Evolutionary conservation across 208 protist species (phyloP).

Genomic region (Endotrypanum monterogeii): DNA sequence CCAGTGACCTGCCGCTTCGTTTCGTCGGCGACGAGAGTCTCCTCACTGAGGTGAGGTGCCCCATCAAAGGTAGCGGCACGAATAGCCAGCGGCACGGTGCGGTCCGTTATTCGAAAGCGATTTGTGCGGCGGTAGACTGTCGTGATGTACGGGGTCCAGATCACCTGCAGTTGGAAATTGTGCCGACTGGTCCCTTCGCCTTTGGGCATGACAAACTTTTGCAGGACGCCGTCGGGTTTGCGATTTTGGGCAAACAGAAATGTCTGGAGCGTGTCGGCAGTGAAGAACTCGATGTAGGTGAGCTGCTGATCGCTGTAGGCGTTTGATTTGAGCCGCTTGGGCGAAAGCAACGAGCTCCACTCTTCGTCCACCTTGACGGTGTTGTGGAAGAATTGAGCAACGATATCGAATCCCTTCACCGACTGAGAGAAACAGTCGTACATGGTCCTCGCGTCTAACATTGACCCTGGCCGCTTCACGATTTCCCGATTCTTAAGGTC

Average conservation of each 20-base stretch:
- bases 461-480: conserved; percentile 76
- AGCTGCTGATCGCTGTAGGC: conserved; percentile 44
- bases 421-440: conserved; percentile 63
- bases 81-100: conserved; percentile 45
- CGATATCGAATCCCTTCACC: conserved; percentile 56
- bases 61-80: conserved; percentile 88
- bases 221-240: conserved; percentile 90
- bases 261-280: conserved; percentile 59
- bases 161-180: conserved; percentile 85
- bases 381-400: conserved; percentile 87
- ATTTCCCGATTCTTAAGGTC: conserved; percentile 81
- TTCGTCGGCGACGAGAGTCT: conserved; percentile 81
- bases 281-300: conserved; percentile 90
- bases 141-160: conserved; percentile 89
- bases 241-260: conserved; percentile 83
- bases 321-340: conserved; percentile 13
- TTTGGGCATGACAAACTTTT: conserved; percentile 90
- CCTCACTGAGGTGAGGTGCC: conserved; percentile 71
- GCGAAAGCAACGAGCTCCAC: conserved; percentile 35
- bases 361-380: conserved; percentile 50
- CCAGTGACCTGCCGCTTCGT: conserved; percentile 71
- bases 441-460: conserved; percentile 89
- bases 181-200: conserved; percentile 61
- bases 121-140: conserved; percentile 87
- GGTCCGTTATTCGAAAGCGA: conserved; percentile 67